Evolutionary conservation across 805 yeast genomes (phyloP), one percentile per base, ranked within the genome.

Genomic region (Ogataea saltuana): DNA sequence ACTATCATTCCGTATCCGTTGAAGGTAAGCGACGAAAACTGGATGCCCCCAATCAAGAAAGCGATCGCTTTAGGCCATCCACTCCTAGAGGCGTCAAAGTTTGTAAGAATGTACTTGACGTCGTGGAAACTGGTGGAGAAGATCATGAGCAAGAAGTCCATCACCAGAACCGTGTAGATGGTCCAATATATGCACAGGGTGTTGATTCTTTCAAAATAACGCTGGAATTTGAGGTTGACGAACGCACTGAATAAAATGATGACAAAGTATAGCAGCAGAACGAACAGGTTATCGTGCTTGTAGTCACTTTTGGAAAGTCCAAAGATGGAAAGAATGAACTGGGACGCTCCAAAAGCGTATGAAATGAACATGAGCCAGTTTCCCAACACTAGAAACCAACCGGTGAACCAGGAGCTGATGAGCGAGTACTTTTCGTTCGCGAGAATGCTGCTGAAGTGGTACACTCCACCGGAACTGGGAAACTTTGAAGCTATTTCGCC

Each of bases 1-100:
- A 88, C 85, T 20, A 87, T 69, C 77, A 86, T 80, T 20, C 91
- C 91, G 61, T 84, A 87, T 0, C 93, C 95, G 46, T 86, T 87
- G 57, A 86, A 70, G 17, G 91, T 85, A 63, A 85, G 84, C 23
- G 85, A 80, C 1, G 89, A 81, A 49, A 86, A 84, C 62, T 84
- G 89, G 45, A 87, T 75, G 0, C 93, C 93, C 0, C 95, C 95
- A 33, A 87, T 78, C 39, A 87, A 65, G 49, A 86, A 86, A 2
- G 93, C 88, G 47, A 86, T 54, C 1, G 78, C 73, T 37, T 71
- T 75, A 13, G 87, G 83, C 84, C 89, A 85, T 3, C 93, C 95
- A 4, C 89, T 81, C 39, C 88, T 62, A 7, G 81, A 67, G 39
- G 83, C 83, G 61, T 85, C 88, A 57, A 85, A 85, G 51, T 73